phyloP scores from a whole-genome alignment of 2,329 filamentous ascomycete genomes.

The Hymenotorrendiella dingleyae region DNA sequence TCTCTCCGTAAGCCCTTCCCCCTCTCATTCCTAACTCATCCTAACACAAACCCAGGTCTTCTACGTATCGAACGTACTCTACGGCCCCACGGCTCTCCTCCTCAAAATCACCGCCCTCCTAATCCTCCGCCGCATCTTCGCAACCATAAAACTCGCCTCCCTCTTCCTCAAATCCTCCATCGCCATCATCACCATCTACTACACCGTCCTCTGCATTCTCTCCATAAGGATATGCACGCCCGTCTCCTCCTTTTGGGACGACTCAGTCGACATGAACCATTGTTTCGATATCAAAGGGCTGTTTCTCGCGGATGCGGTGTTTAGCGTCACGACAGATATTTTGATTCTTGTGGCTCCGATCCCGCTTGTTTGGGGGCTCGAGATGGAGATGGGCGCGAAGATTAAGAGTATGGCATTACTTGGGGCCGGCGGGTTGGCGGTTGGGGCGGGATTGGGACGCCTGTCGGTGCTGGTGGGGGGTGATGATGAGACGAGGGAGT shows the following conservation, averaged over 20 bases:
- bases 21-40: too few species aligned
- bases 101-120: constrained; percentile 14
- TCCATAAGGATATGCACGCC: constrained; percentile 11
- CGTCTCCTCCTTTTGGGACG: constrained; percentile 8
- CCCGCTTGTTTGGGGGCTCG: constrained; percentile 28
- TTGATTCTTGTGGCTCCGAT: constrained; percentile 31
- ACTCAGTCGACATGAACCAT: background rate
- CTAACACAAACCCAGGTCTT: too few species aligned
- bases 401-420: constrained; percentile 6
- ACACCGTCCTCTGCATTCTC: constrained; percentile 4
- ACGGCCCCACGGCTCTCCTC: constrained; percentile 8
- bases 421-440: constrained; percentile 8
- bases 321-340: constrained; percentile 35
- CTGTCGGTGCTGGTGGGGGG: too few species aligned
- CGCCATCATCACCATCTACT: constrained; percentile 4
- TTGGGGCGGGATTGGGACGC: constrained; percentile 1
- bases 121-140: constrained; percentile 9
- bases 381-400: constrained; percentile 11
- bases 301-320: constrained; percentile 38
- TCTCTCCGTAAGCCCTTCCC: background rate
- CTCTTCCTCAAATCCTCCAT: constrained; percentile 5
- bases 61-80: constrained; percentile 7
- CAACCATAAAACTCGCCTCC: background rate
- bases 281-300: constrained; percentile 5
- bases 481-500: too few species aligned